Evolutionary conservation across 306 rosid species (phyloP).

Genomic region (Hippophae gyantsensis): DNA sequence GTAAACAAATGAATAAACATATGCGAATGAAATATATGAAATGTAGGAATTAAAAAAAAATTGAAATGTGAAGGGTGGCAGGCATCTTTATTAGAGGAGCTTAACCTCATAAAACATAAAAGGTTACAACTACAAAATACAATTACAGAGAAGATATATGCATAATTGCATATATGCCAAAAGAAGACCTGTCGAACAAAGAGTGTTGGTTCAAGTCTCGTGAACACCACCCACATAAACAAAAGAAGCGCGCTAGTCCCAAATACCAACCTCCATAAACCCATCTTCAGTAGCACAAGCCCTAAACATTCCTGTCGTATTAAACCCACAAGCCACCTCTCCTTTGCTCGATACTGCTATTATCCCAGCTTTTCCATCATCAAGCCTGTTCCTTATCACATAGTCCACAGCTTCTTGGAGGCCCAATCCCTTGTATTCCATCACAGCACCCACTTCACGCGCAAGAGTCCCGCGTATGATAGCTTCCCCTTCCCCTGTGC

Average conservation of each 20-base stretch:
- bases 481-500: slow-evolving; percentile 74
- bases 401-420: slow-evolving; percentile 61
- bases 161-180: too few relatives aligned
- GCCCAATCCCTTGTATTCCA: slow-evolving; percentile 74
- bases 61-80: too few relatives aligned
- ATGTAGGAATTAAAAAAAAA: too few relatives aligned
- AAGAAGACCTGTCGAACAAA: too few relatives aligned
- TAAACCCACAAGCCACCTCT: slow-evolving; percentile 60
- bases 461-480: slow-evolving; percentile 72
- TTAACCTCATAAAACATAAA: too few relatives aligned
- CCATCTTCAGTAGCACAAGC: slow-evolving; percentile 90
- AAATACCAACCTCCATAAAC: slow-evolving; percentile 58
- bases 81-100: too few relatives aligned
- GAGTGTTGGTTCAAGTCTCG: too few relatives aligned
- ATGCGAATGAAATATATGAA: too few relatives aligned
- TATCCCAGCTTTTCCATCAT: slow-evolving; percentile 42
- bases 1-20: too few relatives aligned
- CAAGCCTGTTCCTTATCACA: slow-evolving; percentile 41
- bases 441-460: slow-evolving; percentile 83
- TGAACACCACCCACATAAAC: too few relatives aligned
- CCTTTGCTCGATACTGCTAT: slow-evolving; percentile 72
- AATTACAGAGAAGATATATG: too few relatives aligned
- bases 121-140: too few relatives aligned
- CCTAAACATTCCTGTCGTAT: slow-evolving; percentile 82
- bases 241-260: slow-evolving; percentile 15